phyloP scores from a whole-genome alignment of 495 filamentous ascomycete species.

The Wilcoxina mikolae region DNA sequence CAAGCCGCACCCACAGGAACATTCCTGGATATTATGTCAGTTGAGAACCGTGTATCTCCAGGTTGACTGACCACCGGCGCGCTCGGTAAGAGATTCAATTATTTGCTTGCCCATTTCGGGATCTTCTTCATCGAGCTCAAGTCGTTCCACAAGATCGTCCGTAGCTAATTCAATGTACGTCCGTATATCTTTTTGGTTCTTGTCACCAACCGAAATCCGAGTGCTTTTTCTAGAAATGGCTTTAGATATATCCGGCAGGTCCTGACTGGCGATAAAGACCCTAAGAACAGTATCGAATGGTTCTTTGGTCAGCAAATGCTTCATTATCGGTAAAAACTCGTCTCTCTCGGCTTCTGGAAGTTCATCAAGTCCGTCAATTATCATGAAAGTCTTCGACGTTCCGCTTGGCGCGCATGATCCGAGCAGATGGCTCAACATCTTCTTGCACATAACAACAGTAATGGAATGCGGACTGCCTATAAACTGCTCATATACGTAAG shows the following conservation, averaged over 20 bases:
- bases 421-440: slow-evolving; percentile 18
- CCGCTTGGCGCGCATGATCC: background rate
- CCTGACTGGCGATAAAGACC: slow-evolving; percentile 13
- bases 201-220: background rate
- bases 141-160: background rate
- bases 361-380: slow-evolving; percentile 30
- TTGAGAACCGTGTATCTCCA: no score
- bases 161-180: background rate
- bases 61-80: slow-evolving; percentile 21
- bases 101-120: slow-evolving; percentile 7
- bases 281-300: slow-evolving; percentile 6
- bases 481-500: slow-evolving; percentile 19
- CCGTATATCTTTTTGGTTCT: no score
- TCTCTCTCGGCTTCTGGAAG: slow-evolving; percentile 16
- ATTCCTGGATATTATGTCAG: slow-evolving; percentile 15
- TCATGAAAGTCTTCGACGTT: slow-evolving; percentile 14
- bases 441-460: background rate
- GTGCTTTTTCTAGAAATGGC: background rate
- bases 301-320: slow-evolving; percentile 6
- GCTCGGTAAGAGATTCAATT: slow-evolving; percentile 6
- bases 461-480: background rate
- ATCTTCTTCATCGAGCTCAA: background rate
- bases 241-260: slow-evolving; percentile 8
- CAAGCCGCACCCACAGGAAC: slow-evolving; percentile 26
- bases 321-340: slow-evolving; percentile 11